Evolutionary conservation across 2,329 filamentous ascomycete species (phyloP).

Genomic region (Ophiostoma montium): DNA sequence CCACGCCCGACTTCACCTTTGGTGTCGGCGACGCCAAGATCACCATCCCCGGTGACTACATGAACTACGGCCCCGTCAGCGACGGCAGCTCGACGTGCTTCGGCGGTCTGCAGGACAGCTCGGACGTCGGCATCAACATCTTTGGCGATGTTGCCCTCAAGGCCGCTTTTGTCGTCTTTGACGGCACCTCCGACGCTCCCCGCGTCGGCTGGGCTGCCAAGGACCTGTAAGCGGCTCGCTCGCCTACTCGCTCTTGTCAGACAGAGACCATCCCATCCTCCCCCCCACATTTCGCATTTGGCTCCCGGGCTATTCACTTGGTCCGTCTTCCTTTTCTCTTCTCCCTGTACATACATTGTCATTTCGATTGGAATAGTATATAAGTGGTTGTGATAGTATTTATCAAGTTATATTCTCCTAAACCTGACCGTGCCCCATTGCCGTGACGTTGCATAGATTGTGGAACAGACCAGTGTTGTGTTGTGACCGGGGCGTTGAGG

Average conservation of each 20-base stretch:
- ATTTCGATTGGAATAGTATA: not conserved
- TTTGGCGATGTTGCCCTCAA: slow-evolving; percentile 21
- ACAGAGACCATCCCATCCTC: not conserved
- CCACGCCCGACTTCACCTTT: slow-evolving; percentile 22
- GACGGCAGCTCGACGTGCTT: slow-evolving; percentile 22
- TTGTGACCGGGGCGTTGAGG: too few relatives aligned
- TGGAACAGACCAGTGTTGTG: too few relatives aligned
- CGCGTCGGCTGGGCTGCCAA: slow-evolving; percentile 15
- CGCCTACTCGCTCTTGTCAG: not conserved
- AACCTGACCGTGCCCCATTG: too few relatives aligned
- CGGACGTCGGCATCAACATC: slow-evolving; percentile 17
- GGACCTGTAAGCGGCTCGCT: slow-evolving; percentile 4
- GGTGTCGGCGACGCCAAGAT: slow-evolving; percentile 21
- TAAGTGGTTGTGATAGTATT: too few relatives aligned
- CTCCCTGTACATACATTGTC: not conserved
- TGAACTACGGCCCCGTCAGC: slow-evolving; percentile 20
- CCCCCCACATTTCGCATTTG: too few relatives aligned
- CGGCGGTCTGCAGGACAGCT: slow-evolving; percentile 22
- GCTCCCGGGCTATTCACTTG: not conserved
- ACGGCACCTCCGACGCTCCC: slow-evolving; percentile 21
- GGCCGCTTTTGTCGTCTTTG: slow-evolving; percentile 20
- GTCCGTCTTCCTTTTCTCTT: not conserved
- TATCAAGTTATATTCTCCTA: too few relatives aligned
- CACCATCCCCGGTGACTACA: slow-evolving; percentile 20
- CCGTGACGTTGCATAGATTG: too few relatives aligned